Conservation (phyloP, 768 basidiomycete species). For the Lentinula detonsa region DNA sequence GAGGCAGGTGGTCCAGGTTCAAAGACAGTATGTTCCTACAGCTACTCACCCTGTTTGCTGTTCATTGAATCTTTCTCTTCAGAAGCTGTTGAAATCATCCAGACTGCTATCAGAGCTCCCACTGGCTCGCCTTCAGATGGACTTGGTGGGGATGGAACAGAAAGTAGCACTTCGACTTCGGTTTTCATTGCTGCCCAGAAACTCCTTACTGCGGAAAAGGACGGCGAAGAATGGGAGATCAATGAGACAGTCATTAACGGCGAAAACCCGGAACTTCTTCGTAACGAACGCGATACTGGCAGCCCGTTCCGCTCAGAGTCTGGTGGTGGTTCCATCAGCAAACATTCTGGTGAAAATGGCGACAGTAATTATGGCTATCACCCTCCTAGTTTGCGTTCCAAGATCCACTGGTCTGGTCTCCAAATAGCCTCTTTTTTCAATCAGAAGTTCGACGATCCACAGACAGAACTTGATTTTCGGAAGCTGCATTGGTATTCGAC, state of each 20-base stretch:
- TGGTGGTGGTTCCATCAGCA: background rate
- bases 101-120: background rate
- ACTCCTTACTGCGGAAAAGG: constrained; percentile 2
- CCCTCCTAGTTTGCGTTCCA: background rate
- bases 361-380: background rate
- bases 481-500: constrained; percentile 5
- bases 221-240: constrained; percentile 4
- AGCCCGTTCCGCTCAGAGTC: background rate
- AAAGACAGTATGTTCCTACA: background rate
- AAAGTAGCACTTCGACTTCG: constrained; percentile 6
- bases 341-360: background rate
- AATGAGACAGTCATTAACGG: background rate
- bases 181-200: constrained; percentile 2
- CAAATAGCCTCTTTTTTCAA: background rate
- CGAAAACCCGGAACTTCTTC: background rate
- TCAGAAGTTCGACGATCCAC: constrained; percentile 1
- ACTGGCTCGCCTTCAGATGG: constrained; percentile 3
- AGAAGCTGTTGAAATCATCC: background rate
- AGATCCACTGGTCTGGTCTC: background rate
- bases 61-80: background rate
- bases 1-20: background rate
- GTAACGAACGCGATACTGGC: constrained; percentile 1
- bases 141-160: background rate
- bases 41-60: background rate
- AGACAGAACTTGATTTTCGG: background rate